phyloP scores from a whole-genome alignment of 257 asterid species.

The Penstemon newberryi region DNA sequence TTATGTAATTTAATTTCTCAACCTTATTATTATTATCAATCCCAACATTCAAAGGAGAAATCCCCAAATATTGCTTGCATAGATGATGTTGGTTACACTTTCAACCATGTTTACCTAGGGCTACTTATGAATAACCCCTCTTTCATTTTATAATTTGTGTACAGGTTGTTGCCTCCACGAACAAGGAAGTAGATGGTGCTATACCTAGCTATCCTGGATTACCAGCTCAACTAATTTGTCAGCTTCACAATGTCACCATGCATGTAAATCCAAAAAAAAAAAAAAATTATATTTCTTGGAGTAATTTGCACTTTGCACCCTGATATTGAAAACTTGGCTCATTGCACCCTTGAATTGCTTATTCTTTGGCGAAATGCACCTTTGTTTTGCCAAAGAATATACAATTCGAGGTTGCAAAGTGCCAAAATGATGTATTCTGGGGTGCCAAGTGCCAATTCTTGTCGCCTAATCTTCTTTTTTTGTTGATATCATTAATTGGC shows the following conservation, averaged over 20 bases:
- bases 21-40: too few relatives aligned
- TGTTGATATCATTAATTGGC: constrained; percentile 8
- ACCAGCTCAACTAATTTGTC: constrained; percentile 89
- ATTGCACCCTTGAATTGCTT: too few relatives aligned
- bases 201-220: constrained; percentile 91
- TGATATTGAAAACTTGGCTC: too few relatives aligned
- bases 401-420: too few relatives aligned
- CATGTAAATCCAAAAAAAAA: constrained; percentile 49
- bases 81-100: neutral
- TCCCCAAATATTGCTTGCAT: neutral
- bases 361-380: too few relatives aligned
- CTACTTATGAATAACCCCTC: neutral
- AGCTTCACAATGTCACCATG: constrained; percentile 96
- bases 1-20: too few relatives aligned
- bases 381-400: too few relatives aligned
- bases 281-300: too few relatives aligned
- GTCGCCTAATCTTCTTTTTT: neutral
- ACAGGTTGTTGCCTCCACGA: constrained; percentile 92
- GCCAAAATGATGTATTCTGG: too few relatives aligned
- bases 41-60: too few relatives aligned
- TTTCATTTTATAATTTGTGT: constrained; percentile 15
- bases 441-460: too few relatives aligned
- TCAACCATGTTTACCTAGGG: neutral
- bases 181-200: constrained; percentile 83
- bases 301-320: too few relatives aligned